Evolutionary conservation across 2,329 filamentous ascomycete species (phyloP).

Genomic region (Fusarium buxicola): DNA sequence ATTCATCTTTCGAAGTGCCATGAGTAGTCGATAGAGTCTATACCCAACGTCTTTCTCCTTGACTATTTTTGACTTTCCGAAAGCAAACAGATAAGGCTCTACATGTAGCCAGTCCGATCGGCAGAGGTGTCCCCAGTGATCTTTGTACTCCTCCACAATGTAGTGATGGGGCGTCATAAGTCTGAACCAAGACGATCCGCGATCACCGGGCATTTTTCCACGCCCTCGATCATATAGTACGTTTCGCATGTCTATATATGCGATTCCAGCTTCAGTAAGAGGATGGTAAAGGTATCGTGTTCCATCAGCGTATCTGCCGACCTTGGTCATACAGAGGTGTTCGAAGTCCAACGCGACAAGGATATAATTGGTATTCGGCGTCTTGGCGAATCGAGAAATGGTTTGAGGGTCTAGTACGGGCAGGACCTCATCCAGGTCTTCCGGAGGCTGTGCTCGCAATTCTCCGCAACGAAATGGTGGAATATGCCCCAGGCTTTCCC

Average conservation of each 20-base stretch:
- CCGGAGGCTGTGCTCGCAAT: background rate
- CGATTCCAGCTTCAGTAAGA: conserved; percentile 20
- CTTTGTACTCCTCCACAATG: conserved; percentile 22
- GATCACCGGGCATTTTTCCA: conserved; percentile 9
- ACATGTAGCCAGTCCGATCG: conserved; percentile 2
- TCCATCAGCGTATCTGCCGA: background rate
- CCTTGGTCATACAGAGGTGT: conserved; percentile 15
- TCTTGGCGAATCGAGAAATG: background rate
- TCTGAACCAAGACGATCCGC: conserved; percentile 33
- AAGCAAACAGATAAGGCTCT: conserved; percentile 29
- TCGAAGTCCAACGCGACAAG: conserved; percentile 23
- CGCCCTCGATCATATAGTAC: background rate
- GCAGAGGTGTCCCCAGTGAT: conserved; percentile 20
- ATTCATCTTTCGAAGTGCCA: conserved; percentile 13
- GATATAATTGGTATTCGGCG: conserved; percentile 15
- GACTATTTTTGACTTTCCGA: conserved; percentile 24
- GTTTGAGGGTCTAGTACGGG: background rate
- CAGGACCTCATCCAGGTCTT: conserved; percentile 4
- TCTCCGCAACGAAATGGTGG: background rate
- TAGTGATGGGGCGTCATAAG: conserved; percentile 26
- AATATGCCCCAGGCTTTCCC: background rate
- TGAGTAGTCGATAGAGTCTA: conserved; percentile 7
- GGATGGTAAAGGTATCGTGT: conserved; percentile 6
- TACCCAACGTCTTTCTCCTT: background rate
- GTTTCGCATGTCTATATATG: conserved; percentile 29